Evolutionary conservation across 2,329 filamentous ascomycete species (phyloP).

Genomic region (Ophiostoma piceae): DNA sequence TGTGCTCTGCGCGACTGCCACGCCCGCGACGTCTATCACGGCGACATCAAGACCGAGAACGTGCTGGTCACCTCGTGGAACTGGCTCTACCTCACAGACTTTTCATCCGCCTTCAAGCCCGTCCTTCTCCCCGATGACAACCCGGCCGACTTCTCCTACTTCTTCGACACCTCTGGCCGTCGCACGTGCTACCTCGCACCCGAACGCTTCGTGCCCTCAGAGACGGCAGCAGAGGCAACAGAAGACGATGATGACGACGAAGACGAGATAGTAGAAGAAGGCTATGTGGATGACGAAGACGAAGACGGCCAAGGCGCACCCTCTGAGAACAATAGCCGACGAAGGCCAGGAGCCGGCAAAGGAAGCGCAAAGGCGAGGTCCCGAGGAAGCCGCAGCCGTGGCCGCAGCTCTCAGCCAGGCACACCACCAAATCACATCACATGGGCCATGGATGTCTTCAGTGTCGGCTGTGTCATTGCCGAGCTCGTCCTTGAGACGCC

Average conservation of each 20-base stretch:
- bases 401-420: not conserved
- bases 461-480: conserved; percentile 91
- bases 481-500: conserved; percentile 92
- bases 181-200: conserved; percentile 93
- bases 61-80: conserved; percentile 97
- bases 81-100: conserved; percentile 97
- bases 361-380: not conserved
- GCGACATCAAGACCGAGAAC: conserved; percentile 98
- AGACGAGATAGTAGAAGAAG: conserved; percentile 57
- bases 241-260: conserved; percentile 10
- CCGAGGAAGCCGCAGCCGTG: conserved; percentile 5
- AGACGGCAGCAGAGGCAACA: conserved; percentile 43
- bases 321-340: not conserved
- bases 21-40: conserved; percentile 81
- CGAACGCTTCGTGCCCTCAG: conserved; percentile 76
- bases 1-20: conserved; percentile 92
- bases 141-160: conserved; percentile 94
- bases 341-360: not conserved
- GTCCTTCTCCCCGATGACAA: conserved; percentile 93
- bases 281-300: conserved; percentile 11
- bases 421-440: conserved; percentile 39
- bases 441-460: conserved; percentile 99
- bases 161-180: conserved; percentile 87
- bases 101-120: conserved; percentile 92
- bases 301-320: conserved; percentile 7